These are phyloP conservation scores for Malus hybrid DNA, from an alignment of 331 rosid species.

Conservation along the genomic window DNA sequence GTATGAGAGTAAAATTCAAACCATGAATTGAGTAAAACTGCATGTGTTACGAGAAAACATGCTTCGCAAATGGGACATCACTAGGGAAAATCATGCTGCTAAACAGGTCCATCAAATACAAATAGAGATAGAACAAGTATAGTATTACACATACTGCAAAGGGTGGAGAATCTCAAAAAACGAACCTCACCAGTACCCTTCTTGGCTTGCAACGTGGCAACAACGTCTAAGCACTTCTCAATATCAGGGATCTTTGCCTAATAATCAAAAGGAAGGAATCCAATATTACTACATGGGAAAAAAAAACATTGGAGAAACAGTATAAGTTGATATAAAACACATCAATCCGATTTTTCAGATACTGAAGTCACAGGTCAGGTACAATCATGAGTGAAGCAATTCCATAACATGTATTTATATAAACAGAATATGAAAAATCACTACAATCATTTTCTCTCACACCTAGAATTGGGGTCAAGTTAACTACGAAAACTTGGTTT, in stretches of 20 bases:
- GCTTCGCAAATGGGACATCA: background rate
- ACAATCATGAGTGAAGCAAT: background rate
- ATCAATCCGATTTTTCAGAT: background rate
- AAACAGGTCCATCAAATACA: background rate
- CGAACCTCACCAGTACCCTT: constrained; percentile 94
- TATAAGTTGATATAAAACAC: background rate
- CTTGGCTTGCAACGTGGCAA: constrained; percentile 76
- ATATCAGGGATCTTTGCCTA: constrained; percentile 97
- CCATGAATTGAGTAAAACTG: background rate
- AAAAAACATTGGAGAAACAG: background rate
- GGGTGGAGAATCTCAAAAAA: constrained; percentile 11
- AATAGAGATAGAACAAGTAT: too few species aligned
- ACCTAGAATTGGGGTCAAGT: background rate
- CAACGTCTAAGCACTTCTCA: constrained; percentile 73
- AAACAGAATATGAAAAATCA: background rate
- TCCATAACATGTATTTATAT: background rate
- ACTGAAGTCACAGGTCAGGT: background rate
- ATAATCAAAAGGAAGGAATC: constrained; percentile 4
- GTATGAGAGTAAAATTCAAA: background rate
- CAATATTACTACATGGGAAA: background rate
- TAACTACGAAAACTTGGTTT: background rate
- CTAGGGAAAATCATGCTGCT: background rate
- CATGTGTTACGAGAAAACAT: background rate
- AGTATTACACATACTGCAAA: background rate
- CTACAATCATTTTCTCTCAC: background rate